A percentile compares a stretch with the other conserved stretches of the same genome.
These are phyloP conservation scores for Candida tetrigidarum DNA, from an alignment of 1,139 yeast genomes.

Conservation along the genomic window DNA sequence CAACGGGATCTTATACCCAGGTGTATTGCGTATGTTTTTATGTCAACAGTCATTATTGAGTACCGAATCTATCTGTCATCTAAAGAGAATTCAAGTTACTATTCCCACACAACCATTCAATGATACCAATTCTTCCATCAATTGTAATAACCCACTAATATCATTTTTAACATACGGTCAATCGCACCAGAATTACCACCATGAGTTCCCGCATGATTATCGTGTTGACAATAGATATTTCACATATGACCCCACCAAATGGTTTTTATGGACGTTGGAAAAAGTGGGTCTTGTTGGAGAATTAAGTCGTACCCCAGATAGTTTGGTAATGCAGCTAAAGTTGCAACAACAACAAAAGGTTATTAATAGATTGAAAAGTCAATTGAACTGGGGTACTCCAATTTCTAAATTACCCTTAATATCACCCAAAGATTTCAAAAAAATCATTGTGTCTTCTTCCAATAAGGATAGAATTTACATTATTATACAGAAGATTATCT, in stretches of 20 bases:
- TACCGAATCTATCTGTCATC: constrained; percentile 66
- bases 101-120: constrained; percentile 62
- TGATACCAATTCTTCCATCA: constrained; percentile 58
- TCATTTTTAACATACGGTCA: constrained; percentile 68
- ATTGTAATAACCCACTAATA: constrained; percentile 53
- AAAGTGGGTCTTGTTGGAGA: constrained; percentile 44
- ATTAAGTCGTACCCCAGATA: constrained; percentile 45
- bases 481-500: constrained; percentile 60
- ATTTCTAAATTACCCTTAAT: constrained; percentile 65
- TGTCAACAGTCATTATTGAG: constrained; percentile 62
- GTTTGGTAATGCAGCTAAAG: constrained; percentile 56
- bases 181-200: constrained; percentile 67
- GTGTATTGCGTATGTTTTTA: constrained; percentile 57
- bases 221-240: constrained; percentile 51
- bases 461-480: constrained; percentile 46
- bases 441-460: constrained; percentile 37
- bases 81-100: constrained; percentile 42
- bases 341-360: constrained; percentile 69
- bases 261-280: constrained; percentile 51
- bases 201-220: constrained; percentile 75
- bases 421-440: constrained; percentile 52
- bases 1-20: constrained; percentile 66
- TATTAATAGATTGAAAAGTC: constrained; percentile 61
- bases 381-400: constrained; percentile 78
- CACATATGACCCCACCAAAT: constrained; percentile 70